phyloP scores from a whole-genome alignment of 225 moss, liverwort and hornwort genomes.

The Anthoceros angustus region DNA sequence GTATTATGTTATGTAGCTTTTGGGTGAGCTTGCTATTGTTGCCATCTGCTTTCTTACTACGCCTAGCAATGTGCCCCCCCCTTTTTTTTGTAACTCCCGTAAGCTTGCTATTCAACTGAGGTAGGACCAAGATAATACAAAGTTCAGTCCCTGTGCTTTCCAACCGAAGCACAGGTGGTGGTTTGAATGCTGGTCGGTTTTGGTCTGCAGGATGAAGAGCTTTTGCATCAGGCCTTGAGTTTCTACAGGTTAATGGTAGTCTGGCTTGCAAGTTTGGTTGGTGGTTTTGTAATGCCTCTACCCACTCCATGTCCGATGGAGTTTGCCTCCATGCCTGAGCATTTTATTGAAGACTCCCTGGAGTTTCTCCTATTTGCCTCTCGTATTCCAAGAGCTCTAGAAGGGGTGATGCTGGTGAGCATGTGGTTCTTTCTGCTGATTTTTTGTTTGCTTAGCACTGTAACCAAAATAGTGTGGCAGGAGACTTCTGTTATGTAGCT shows the following conservation, averaged over 20 bases:
- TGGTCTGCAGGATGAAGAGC: conserved; percentile 52
- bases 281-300: conserved; percentile 90
- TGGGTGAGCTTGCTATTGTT: no score
- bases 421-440: neutral
- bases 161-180: neutral
- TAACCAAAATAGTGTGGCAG: neutral
- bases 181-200: neutral
- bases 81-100: no score
- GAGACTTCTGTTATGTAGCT: neutral
- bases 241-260: conserved; percentile 87
- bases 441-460: neutral
- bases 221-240: conserved; percentile 64
- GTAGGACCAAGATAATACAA: no score
- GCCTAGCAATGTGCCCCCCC: neutral
- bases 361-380: conserved; percentile 81
- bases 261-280: conserved; percentile 73
- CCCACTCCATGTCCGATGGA: conserved; percentile 83
- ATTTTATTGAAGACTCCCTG: conserved; percentile 86
- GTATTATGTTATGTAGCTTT: no score
- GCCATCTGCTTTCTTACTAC: neutral
- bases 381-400: conserved; percentile 66
- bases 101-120: no score
- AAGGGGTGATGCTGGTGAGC: conserved; percentile 75
- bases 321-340: conserved; percentile 98
- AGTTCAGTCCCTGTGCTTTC: neutral